Conservation (phyloP, 495 filamentous ascomycete genomes). For the Tricharina praecox region DNA sequence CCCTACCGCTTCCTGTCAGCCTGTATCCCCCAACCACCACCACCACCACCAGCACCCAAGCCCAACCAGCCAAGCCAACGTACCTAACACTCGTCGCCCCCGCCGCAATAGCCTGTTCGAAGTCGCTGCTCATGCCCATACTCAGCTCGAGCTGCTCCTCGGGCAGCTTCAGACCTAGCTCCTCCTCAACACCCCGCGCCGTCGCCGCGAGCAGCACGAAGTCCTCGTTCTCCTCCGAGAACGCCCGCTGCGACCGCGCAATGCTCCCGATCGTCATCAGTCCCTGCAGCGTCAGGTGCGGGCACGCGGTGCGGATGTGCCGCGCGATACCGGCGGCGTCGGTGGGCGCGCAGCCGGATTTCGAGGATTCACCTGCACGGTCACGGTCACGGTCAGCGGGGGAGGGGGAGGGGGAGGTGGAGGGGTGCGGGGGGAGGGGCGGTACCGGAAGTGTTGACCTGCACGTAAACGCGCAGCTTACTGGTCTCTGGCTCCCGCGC, state of each 20-base stretch:
- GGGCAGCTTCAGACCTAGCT: conserved; percentile 33
- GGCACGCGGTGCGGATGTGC: conserved; percentile 51
- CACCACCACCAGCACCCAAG: no score
- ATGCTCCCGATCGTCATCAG: conserved; percentile 97
- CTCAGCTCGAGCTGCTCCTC: no score
- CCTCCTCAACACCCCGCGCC: conserved; percentile 41
- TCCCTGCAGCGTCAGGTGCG: conserved; percentile 55
- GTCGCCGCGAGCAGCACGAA: conserved; percentile 53
- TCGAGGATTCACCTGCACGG: conserved; percentile 57
- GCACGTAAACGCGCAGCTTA: conserved; percentile 52
- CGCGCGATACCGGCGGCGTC: conserved; percentile 44
- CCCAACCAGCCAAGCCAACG: neutral
- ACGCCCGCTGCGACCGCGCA: conserved; percentile 55
- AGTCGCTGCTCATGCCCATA: conserved; percentile 86
- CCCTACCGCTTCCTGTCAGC: conserved; percentile 29
- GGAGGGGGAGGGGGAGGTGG: no score
- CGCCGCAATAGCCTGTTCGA: conserved; percentile 66
- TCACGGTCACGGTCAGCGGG: no score
- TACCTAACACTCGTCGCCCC: conserved; percentile 69
- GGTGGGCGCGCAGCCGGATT: conserved; percentile 61
- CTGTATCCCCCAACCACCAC: neutral
- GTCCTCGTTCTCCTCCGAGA: conserved; percentile 79
- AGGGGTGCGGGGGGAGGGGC: no score
- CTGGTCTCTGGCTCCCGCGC: conserved; percentile 24
- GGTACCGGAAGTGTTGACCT: conserved; percentile 72